A percentile compares a stretch with the other conserved stretches of the same genome.
phyloP scores from a whole-genome alignment of 1,284 basidiomycete genomes.

The Psilocybe mexicana region DNA sequence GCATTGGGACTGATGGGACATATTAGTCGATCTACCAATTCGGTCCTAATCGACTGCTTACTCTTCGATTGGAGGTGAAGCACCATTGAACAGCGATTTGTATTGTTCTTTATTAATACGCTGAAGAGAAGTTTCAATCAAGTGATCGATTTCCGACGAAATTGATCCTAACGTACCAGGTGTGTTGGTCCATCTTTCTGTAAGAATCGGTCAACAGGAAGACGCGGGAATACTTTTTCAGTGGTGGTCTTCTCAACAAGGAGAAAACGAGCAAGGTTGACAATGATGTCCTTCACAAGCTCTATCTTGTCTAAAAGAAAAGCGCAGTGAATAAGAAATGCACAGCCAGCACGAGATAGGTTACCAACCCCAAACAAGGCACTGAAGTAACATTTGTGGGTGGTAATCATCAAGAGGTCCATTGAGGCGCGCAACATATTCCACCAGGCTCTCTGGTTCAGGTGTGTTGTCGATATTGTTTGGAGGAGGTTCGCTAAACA shows the following conservation, averaged over 20 bases:
- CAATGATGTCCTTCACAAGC: conserved; percentile 79
- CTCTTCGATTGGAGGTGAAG: conserved; percentile 13
- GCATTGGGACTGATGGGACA: conserved; percentile 52
- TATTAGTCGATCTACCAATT: conserved; percentile 35
- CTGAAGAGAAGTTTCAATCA: conserved; percentile 4
- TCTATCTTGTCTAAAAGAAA: conserved; percentile 68
- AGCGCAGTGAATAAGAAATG: conserved; percentile 1
- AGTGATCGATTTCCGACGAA: neutral
- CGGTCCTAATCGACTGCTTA: neutral
- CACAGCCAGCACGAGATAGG: neutral
- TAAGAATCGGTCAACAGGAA: conserved; percentile 58
- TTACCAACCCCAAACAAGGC: conserved; percentile 81
- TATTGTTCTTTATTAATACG: conserved; percentile 37
- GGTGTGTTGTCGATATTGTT: conserved; percentile 23
- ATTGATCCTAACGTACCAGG: conserved; percentile 13
- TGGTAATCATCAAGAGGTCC: conserved; percentile 88
- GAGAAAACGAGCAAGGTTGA: conserved; percentile 56
- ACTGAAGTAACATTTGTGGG: conserved; percentile 90
- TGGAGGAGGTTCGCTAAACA: conserved; percentile 55
- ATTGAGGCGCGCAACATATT: conserved; percentile 79
- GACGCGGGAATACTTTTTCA: conserved; percentile 37
- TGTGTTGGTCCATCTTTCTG: conserved; percentile 19
- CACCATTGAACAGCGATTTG: conserved; percentile 45
- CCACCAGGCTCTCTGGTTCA: conserved; percentile 61
- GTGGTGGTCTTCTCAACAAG: conserved; percentile 22